A percentile compares a stretch with the other conserved stretches of the same genome.
Evolutionary conservation across 257 asterid genomes (phyloP).

Genomic region (Penstemon davidsonii): DNA sequence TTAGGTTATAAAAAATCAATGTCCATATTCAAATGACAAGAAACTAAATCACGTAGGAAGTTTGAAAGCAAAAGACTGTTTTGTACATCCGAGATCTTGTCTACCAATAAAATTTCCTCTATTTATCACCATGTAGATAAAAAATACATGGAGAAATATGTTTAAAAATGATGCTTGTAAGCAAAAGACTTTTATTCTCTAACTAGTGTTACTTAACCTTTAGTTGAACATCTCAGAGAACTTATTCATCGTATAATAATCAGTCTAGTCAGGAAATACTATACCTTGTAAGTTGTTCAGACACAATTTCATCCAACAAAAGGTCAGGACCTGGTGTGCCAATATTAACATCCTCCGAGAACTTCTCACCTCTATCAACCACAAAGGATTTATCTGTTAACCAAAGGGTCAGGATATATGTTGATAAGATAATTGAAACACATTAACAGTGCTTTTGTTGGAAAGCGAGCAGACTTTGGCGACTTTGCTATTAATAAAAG

Average conservation of each 20-base stretch:
- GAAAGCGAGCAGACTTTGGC: not conserved
- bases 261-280: constrained; percentile 1
- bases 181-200: not conserved
- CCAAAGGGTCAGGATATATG: constrained; percentile 6
- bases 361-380: constrained; percentile 33
- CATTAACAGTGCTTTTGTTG: constrained; percentile 12
- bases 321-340: constrained; percentile 40
- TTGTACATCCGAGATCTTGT: not conserved
- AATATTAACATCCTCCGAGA: constrained; percentile 32
- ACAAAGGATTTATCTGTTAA: constrained; percentile 19
- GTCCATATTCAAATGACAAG: constrained; percentile 12
- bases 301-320: constrained; percentile 83
- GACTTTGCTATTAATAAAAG: not conserved
- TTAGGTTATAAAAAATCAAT: not conserved
- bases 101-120: constrained; percentile 5
- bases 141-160: not conserved
- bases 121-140: constrained; percentile 11
- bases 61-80: not conserved
- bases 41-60: constrained; percentile 4
- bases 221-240: not conserved
- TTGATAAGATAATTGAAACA: constrained; percentile 5
- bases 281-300: constrained; percentile 95
- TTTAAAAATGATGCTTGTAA: not conserved
- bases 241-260: constrained; percentile 1
- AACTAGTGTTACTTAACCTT: not conserved